Conservation (phyloP, 2,329 filamentous ascomycete genomes). For the Epichloe scottii region DNA sequence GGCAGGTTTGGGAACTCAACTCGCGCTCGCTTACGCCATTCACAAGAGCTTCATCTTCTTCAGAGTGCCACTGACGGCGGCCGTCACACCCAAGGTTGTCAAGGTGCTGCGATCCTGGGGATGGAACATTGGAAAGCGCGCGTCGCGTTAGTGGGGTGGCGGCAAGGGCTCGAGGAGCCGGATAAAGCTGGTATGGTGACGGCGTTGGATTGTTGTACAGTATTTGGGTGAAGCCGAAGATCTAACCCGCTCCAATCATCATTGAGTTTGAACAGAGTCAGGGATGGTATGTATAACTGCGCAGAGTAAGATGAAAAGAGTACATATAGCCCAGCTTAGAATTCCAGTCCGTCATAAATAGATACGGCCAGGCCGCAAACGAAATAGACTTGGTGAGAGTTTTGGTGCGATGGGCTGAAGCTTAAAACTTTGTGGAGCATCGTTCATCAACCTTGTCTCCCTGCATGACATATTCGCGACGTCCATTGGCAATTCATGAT, state of each 20-base stretch:
- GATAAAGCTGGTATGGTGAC: neutral
- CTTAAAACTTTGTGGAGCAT: neutral
- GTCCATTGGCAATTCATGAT: neutral
- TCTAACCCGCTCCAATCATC: neutral
- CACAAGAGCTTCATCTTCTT: slow-evolving; percentile 98
- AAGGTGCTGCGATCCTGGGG: slow-evolving; percentile 79
- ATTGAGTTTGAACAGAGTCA: neutral
- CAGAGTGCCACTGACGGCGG: slow-evolving; percentile 83
- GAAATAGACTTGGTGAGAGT: no score
- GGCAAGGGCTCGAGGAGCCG: neutral
- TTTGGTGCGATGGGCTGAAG: neutral
- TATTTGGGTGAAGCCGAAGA: neutral
- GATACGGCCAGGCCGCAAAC: neutral
- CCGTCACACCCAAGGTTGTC: slow-evolving; percentile 88
- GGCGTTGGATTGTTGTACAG: neutral
- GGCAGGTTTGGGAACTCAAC: slow-evolving; percentile 59
- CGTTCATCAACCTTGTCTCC: neutral
- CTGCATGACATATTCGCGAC: no score
- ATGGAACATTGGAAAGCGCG: slow-evolving; percentile 80
- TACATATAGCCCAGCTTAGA: no score
- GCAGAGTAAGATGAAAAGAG: no score
- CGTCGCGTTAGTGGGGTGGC: slow-evolving; percentile 7
- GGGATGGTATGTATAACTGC: neutral
- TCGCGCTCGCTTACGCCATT: slow-evolving; percentile 88
- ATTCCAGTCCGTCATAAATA: no score